These are phyloP conservation scores for Ampelocalamus luodianensis DNA, from an alignment of 176 grass and related monocot species.

Conservation along the genomic window DNA sequence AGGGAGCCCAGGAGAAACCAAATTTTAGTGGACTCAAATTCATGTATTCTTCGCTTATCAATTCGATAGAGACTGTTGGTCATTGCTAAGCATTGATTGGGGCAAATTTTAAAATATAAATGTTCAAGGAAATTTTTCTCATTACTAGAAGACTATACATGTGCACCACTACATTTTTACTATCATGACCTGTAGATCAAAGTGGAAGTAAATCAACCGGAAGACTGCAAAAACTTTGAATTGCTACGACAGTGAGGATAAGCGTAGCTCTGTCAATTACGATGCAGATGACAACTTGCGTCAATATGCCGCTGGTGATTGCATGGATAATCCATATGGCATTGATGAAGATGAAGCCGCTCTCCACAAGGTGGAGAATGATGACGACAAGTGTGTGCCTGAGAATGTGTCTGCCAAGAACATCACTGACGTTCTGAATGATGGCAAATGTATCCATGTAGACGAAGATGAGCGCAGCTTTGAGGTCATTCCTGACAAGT, in stretches of 20 bases:
- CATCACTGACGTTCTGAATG: neutral
- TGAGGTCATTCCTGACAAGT: neutral
- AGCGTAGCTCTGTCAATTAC: neutral
- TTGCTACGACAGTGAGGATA: neutral
- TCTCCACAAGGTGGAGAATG: neutral
- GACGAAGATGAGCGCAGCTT: neutral
- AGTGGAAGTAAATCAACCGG: neutral
- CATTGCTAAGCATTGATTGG: no score
- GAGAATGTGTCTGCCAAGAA: neutral
- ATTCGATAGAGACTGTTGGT: no score
- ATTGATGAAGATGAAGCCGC: neutral
- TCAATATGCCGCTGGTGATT: constrained; percentile 23
- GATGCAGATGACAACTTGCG: neutral
- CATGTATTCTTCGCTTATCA: no score
- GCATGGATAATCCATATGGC: neutral
- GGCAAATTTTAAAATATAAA: neutral
- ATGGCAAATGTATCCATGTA: neutral
- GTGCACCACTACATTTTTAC: constrained; percentile 32
- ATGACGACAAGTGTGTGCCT: neutral
- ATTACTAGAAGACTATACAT: neutral
- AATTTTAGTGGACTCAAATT: no score
- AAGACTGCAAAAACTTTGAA: neutral
- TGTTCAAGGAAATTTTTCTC: neutral
- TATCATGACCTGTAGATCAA: constrained; percentile 51
- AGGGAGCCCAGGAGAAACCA: no score